Evolutionary conservation across 805 yeast species (phyloP).

Genomic region (Nakazawaea ishiwadae): DNA sequence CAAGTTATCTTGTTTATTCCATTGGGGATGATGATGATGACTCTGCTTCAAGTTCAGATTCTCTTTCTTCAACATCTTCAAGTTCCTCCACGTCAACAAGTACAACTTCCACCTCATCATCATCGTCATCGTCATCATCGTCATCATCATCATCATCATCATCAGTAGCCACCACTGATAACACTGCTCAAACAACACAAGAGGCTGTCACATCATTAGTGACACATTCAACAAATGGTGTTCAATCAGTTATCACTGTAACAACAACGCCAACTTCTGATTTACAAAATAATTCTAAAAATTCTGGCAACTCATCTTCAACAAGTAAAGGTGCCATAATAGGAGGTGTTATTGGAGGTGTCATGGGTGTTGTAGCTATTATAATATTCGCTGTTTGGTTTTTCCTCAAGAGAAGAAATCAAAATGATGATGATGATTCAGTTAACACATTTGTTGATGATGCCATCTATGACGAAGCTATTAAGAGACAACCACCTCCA

Average conservation of each 20-base stretch:
- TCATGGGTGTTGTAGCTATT: slow-evolving; percentile 22
- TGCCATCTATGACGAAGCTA: slow-evolving; percentile 52
- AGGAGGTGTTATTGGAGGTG: slow-evolving; percentile 34
- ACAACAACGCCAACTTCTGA: slow-evolving; percentile 22
- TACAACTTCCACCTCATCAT: slow-evolving; percentile 15
- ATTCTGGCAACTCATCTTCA: slow-evolving; percentile 7
- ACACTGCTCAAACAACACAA: slow-evolving; percentile 13
- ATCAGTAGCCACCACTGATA: slow-evolving; percentile 10
- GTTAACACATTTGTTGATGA: slow-evolving; percentile 43
- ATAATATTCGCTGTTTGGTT: slow-evolving; percentile 25
- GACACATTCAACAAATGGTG: slow-evolving; percentile 14
- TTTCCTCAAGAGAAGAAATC: slow-evolving; percentile 30
- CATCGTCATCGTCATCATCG: slow-evolving; percentile 15
- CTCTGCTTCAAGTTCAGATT: slow-evolving; percentile 8
- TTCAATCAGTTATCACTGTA: slow-evolving; percentile 14
- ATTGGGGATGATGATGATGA: slow-evolving; percentile 21
- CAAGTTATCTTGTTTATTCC: slow-evolving; percentile 42
- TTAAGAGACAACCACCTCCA: slow-evolving; percentile 40
- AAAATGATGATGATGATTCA: slow-evolving; percentile 25
- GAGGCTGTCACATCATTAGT: slow-evolving; percentile 18
- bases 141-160: slow-evolving; percentile 16
- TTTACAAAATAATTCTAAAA: slow-evolving; percentile 20
- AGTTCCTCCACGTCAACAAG: slow-evolving; percentile 11
- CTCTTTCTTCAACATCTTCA: slow-evolving; percentile 15
- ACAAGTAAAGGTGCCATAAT: slow-evolving; percentile 28